Evolutionary conservation across 2,329 filamentous ascomycete species (phyloP), one percentile per base, ranked within the genome.

Genomic region (Phaeomoniella chlamydospora): DNA sequence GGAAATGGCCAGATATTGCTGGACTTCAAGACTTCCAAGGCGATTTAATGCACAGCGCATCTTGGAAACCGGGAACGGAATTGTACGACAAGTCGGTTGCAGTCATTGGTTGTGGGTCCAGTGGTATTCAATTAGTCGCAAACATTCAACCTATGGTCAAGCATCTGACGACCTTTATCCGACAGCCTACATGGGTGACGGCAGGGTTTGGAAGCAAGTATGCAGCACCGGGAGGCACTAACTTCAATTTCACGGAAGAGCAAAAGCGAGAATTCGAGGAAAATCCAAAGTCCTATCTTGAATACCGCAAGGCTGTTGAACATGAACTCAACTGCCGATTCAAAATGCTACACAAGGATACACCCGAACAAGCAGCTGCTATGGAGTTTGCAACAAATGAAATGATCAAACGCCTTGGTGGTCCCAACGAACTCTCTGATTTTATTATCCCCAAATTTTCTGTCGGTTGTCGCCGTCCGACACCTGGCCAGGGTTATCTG

Each of bases 401-500:
- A 2, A 52, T 52, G 49, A 31, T 37, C 13, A 39, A 37, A 6
- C 39, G 39, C 9, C 29, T 44, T 3, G 17, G 13, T 4, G 29
- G 41, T 5, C 41, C 37, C 31, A 34, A 40, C 0, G 39, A 45
- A 1, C 39, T 52, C 2, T 41, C 40, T 19, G 41, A 45, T 3
- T 33, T 40, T 15, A 41, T 47, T 17, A 46, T 46, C 13, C 53
- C 51, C 1, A 40, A 46, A 2, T 52, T 45, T 38, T 37, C 39
- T 9, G 39, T 51, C 4, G 65, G 65, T 1, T 70, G 66, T 38
- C 53, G 65, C 6, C 54, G 67, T 2, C 43, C 67, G 13, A 68
- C 67, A 0, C 68, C 67, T 1, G 67, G 66, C 0, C 61, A 62
- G 15, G 65, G 67, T 0, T 71, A 67, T 43, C 58, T 71, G 5